Evolutionary conservation across 2,329 filamentous ascomycete genomes (phyloP), one percentile per base, ranked within the genome.

Genomic region (Phialophora macrospora): DNA sequence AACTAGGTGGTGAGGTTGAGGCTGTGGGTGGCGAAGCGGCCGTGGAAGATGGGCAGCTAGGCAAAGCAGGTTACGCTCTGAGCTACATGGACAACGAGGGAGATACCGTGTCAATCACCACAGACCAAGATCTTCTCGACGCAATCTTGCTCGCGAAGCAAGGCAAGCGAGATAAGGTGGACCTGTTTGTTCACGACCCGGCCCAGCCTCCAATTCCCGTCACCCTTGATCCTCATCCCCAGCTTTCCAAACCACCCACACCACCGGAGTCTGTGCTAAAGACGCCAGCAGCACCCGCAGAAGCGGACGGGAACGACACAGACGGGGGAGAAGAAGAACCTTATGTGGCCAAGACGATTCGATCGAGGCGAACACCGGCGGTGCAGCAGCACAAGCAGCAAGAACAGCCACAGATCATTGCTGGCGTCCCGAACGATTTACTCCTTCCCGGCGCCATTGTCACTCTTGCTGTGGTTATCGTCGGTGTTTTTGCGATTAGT

Each of bases 81-180:
- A 97, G 93, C 82, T 99, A 98, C 75, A 83, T 98, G 71, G 95
- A 99, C 76, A 94, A 98, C 73, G 95, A 99, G 76, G 94, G 95
- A 63, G 95, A 99, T 76, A 93, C 92, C 0, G 93, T 99, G 17
- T 97, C 93, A 48, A 97, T 99, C 76, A 99, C 95, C 11, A 96
- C 94, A 0, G 93, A 98, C 75, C 90, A 94, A 70, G 95, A 99
- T 76, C 85, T 99, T 49, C 80, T 95, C 1, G 95, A 99, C 78
- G 93, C 95, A 1, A 92, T 99, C 71, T 84, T 89, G 22, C 85
- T 98, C 30, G 92, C 94, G 4, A 89, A 92, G 66, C 88, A 90
- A 65, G 85, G 86, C 54, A 87, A 84, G 72, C 88, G 88, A 54
- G 95, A 98, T 72, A 99, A 99, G 84, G 95, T 99, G 22, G 95